Conservation (phyloP, 495 filamentous ascomycete species). For the Corynascus novoguineensis region DNA sequence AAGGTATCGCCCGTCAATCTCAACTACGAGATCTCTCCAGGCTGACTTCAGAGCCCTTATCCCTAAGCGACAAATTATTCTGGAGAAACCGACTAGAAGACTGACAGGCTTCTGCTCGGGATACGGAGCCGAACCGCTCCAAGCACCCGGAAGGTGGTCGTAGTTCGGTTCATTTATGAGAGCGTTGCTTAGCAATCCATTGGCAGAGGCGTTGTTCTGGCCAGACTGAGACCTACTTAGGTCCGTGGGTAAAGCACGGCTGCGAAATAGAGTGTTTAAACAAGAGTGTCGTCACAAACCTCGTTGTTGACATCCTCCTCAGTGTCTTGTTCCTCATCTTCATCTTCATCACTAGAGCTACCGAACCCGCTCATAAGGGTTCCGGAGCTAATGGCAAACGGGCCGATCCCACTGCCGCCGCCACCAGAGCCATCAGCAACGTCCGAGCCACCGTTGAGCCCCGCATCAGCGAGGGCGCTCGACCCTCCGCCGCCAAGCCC, state of each 20-base stretch:
- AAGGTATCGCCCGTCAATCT: not conserved
- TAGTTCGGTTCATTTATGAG: not conserved
- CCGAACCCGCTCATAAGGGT: slow-evolving; percentile 89
- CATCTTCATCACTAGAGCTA: slow-evolving; percentile 92
- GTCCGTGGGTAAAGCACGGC: not conserved
- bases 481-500: slow-evolving; percentile 50
- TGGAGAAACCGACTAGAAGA: not conserved
- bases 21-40: not conserved
- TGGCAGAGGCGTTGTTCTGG: not conserved
- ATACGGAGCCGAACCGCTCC: not conserved
- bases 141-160: slow-evolving; percentile 2
- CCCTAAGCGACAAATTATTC: not conserved
- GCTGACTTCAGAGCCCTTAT: not conserved
- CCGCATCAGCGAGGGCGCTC: slow-evolving; percentile 70
- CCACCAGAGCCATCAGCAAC: slow-evolving; percentile 60
- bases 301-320: slow-evolving; percentile 58
- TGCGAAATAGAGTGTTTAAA: not conserved
- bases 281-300: slow-evolving; percentile 36
- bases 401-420: slow-evolving; percentile 57
- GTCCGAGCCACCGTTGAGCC: slow-evolving; percentile 67
- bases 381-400: slow-evolving; percentile 60
- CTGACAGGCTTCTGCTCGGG: not conserved
- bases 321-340: slow-evolving; percentile 88
- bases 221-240: slow-evolving; percentile 3
- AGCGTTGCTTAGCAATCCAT: not conserved